Base-by-base conservation (phyloP, 1,284 basidiomycete species). In the Ustilago trichophora region DNA sequence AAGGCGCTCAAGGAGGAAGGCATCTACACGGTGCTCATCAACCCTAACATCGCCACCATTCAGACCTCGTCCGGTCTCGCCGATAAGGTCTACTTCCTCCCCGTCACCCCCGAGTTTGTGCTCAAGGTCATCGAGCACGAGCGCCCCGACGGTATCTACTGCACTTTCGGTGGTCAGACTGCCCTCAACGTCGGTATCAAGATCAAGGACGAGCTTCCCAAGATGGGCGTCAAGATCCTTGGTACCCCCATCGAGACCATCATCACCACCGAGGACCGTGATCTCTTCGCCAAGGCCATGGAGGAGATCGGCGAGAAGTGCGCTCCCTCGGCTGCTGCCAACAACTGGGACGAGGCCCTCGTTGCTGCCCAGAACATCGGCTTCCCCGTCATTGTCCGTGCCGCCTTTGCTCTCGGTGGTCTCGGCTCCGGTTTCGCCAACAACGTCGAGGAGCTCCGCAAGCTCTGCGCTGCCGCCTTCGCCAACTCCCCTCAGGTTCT, bases 41-140 rank as follows among this genome's bases (percentile, higher is more conserved):
- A 98, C 83, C 67, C 95, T 38, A 98, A 98, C 84, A 98, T 98
- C 77, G 95, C 95, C n/a, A 98, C 96, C 33, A 98, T 98, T 75
- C 95, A 96, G 50, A 98, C 95, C 1, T 95, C 92, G 49, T 91
- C 93, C 77, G 95, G 95, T 75, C 87, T 98, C 43, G 95, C 95
- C 29, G 95, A 98, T 85, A 98, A 98, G 84, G 95, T 98, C 50
- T 98, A 98, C 85, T 98, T 98, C 87, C 86, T 98, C 5, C 96
- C 95, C 42, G 95, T 98, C 59, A 98, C 92, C 7, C 91, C 94
- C 53, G 95, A 98, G 70, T 98, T 97, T 78, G 93, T 98, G 56
- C 90, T 90, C 82, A 96, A 95, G 85, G 91, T 98, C 83, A 95
- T 98, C 86, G 90, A 92, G 83, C 95, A 93, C 84, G 95, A 98